Base-by-base conservation (phyloP, 768 basidiomycete genomes). In the Pulveroboletus sp. region DNA sequence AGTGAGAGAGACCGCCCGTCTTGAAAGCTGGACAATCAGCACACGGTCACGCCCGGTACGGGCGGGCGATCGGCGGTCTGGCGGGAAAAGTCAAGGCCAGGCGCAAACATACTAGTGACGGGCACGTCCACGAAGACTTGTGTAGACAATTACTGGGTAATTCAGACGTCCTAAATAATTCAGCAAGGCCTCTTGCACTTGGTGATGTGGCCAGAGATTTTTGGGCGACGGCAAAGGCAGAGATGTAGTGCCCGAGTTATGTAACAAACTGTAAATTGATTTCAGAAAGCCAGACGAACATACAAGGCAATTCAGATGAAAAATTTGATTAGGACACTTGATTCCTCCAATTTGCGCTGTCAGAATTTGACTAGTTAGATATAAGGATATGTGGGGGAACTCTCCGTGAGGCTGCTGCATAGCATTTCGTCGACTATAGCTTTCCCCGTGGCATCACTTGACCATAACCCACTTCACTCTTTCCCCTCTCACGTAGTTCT, bases 401-500 rank as follows among this genome's bases (percentile, higher is more conserved):
- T 11, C n/a, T n/a, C n/a, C n/a, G n/a, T n/a, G n/a, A n/a, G n/a
- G n/a, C n/a, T 11, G 27, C 27, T 29, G 27, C 5, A 9, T 29
- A 29, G 8, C 27, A 9, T 29, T 9, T 29, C 12, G 10, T 45
- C 31, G 13, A n/a, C 29, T 50, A 62, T 5, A 64, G 25, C 41
- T 52, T 69, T 10, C 54, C 47, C 9, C 55, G 52, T 21, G 50
- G 39, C 11, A 11, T 32, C 21, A 58, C 34, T 34, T 64, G 64
- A n/a, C 63, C 64, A 39, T 56, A 50, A 8, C 63, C 64, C 10
- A 58, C 34, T 47, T 90, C 87, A 37, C 71, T 66, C 61, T 82
- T 82, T 0, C 84, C 87, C 40, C 73, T 67, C 4, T 84, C 87
- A 11, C 89, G 77, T 36, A 94, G 71, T 53, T 91, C 80, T 20